Evolutionary conservation across 1,139 yeast species (phyloP), one percentile per base, ranked within the genome.

Genomic region (Yamadazyma sp.): DNA sequence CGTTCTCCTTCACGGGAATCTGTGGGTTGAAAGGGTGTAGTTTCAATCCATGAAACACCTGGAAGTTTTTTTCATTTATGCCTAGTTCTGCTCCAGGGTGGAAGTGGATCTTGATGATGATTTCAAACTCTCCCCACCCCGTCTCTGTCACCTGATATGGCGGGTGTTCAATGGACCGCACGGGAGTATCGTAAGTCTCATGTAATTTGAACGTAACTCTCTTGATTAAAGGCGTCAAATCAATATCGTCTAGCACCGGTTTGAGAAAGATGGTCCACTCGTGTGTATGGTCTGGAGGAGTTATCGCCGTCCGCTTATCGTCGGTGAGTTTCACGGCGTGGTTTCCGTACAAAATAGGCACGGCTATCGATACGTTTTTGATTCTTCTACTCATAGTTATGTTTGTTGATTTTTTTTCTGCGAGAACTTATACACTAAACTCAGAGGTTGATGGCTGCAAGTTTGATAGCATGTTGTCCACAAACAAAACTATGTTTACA

Each of bases 51-150:
- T 92, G 98, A 56, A 88, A 88, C 39, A 92, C 72, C 42, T 83
- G 87, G 38, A 92, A 69, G 58, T 86, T 84, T 67, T 92, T 94
- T 59, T 94, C 99, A 51, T 83, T 83, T 25, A 72, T 69, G 3
- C 76, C 76, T 35, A 72, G 54, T 36, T 72, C 77, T 14, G 95
- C 84, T 25, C 88, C 96, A 18, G 83, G 75, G 33, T 83, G 85
- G 62, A 92, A 92, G 61, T 83, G 91, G 25, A 92, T 78, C 59
- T 91, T 87, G 42, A 92, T 83, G 30, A 86, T 79, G 46, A 94
- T 86, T 56, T 92, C 99, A 64, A 92, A 92, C 61, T 92, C 99
- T 46, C 99, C 99, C 99, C 99, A 92, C 0, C 99, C 99, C 0
- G 98, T 87, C 57, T 94, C 99, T 1, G 96, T 87, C 11, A 92